phyloP scores from a whole-genome alignment of 2,329 filamentous ascomycete species.

The Arthrinium phaeospermum region DNA sequence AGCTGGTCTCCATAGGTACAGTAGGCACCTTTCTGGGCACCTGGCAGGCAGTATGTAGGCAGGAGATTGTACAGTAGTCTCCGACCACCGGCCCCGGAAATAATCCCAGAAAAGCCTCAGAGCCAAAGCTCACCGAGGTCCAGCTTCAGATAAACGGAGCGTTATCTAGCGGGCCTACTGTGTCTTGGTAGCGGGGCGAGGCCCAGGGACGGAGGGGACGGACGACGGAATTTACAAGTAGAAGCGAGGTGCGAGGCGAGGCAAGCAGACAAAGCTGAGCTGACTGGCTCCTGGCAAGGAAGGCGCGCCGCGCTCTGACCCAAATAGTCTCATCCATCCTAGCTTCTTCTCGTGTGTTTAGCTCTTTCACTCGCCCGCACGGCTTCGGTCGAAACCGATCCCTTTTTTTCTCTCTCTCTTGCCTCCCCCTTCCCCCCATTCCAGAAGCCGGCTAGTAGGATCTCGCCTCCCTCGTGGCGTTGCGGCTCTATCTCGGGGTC shows the following conservation, averaged over 20 bases:
- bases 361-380: neutral
- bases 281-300: conserved; percentile 3
- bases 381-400: conserved; percentile 1
- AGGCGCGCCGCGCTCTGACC: conserved; percentile 17
- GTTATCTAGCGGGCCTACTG: neutral
- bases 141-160: conserved; percentile 5
- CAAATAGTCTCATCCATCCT: conserved; percentile 11
- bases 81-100: conserved; percentile 2
- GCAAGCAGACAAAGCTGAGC: neutral
- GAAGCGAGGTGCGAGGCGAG: neutral
- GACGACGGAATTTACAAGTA: neutral
- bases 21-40: no score
- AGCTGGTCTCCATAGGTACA: neutral
- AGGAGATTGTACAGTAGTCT: conserved; percentile 17
- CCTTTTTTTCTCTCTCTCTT: neutral
- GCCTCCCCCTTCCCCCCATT: neutral
- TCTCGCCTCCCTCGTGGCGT: neutral
- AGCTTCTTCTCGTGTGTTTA: neutral
- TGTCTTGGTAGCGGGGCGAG: neutral
- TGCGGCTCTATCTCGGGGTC: conserved; percentile 11
- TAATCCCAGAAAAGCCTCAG: conserved; percentile 8
- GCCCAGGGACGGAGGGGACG: neutral
- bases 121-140: conserved; percentile 2
- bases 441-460: neutral
- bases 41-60: neutral